phyloP scores from a whole-genome alignment of 352 stramenopile genomes.

The Globisporangium emineosum region DNA sequence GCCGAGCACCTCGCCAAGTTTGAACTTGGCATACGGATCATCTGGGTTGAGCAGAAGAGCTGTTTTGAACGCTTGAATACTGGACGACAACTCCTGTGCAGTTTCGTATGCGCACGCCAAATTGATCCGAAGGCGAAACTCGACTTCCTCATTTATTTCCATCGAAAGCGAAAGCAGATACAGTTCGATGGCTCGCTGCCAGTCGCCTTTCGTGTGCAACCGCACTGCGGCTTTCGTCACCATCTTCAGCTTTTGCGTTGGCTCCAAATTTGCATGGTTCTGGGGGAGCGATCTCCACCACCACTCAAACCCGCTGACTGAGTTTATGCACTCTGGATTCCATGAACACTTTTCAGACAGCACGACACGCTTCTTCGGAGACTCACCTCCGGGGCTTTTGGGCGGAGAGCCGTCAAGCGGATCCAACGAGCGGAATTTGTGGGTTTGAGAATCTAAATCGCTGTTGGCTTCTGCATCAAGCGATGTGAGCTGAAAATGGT shows the following conservation, averaged over 20 bases:
- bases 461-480: not conserved
- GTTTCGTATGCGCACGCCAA: conserved; percentile 61
- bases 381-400: conserved; percentile 24
- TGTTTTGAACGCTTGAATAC: conserved; percentile 37
- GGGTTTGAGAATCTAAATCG: not conserved
- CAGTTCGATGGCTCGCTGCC: conserved; percentile 62
- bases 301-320: conserved; percentile 76
- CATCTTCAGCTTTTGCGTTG: conserved; percentile 75
- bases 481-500: conserved; percentile 5
- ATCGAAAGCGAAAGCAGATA: conserved; percentile 63
- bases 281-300: conserved; percentile 74
- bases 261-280: conserved; percentile 56
- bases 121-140: conserved; percentile 66
- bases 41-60: conserved; percentile 42
- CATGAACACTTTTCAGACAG: conserved; percentile 65
- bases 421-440: conserved; percentile 23
- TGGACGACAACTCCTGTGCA: conserved; percentile 31
- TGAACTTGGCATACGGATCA: conserved; percentile 58
- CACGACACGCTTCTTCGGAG: conserved; percentile 31
- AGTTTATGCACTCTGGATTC: conserved; percentile 75
- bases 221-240: conserved; percentile 73
- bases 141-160: conserved; percentile 47
- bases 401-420: conserved; percentile 29
- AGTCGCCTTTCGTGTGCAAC: conserved; percentile 60
- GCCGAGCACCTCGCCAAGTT: conserved; percentile 48